Percentiles rank a stretch among this genome's conserved stretches.
phyloP scores from a whole-genome alignment of 805 yeast species.

The Wickerhamomyces bisporus region DNA sequence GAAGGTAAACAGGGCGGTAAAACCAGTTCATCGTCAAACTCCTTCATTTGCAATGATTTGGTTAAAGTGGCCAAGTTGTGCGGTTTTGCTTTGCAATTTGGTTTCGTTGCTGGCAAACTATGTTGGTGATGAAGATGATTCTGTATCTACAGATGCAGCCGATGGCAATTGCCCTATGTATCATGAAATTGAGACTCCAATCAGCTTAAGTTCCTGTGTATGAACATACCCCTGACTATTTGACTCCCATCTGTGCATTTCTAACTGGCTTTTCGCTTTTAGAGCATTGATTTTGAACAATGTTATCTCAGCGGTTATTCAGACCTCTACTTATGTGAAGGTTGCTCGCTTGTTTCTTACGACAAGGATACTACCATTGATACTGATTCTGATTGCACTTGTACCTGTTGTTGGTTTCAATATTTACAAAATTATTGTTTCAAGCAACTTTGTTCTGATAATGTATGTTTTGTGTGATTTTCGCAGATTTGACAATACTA shows the following conservation, averaged over 20 bases:
- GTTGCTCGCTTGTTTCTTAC: constrained; percentile 18
- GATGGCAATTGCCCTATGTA: constrained; percentile 3
- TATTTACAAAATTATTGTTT: constrained; percentile 21
- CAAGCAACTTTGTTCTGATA: constrained; percentile 17
- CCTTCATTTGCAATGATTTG: too few relatives aligned
- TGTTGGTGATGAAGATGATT: neutral
- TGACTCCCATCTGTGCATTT: neutral
- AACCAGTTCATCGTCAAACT: too few relatives aligned
- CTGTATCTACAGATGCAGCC: neutral
- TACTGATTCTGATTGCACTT: constrained; percentile 18
- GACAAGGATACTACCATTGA: neutral
- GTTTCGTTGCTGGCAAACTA: neutral
- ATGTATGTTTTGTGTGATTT: neutral
- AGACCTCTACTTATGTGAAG: constrained; percentile 22
- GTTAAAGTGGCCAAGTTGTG: too few relatives aligned
- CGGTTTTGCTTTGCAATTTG: too few relatives aligned
- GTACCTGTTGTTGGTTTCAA: constrained; percentile 22
- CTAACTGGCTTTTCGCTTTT: neutral
- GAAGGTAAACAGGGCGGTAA: too few relatives aligned
- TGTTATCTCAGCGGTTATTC: constrained; percentile 20
- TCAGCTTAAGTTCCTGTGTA: constrained; percentile 14
- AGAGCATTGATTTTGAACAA: constrained; percentile 12
- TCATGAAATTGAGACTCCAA: constrained; percentile 4
- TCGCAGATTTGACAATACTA: too few relatives aligned
- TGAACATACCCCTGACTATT: constrained; percentile 4